Evolutionary conservation across 805 yeast species (phyloP).

Genomic region (Peterozyma xylosa): DNA sequence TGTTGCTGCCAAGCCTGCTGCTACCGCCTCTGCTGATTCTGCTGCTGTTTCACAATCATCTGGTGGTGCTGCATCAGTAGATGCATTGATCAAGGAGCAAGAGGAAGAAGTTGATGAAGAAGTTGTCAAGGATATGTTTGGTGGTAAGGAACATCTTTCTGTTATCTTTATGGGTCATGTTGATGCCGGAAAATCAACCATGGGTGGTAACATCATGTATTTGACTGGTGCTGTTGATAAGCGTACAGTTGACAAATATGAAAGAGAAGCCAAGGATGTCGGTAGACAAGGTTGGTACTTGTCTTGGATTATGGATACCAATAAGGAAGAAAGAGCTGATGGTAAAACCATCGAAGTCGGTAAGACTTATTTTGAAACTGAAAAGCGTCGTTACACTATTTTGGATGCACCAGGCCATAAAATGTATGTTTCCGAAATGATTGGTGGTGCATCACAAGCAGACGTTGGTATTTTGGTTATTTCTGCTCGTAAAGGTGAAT

Average conservation of each 20-base stretch:
- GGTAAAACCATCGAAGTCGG: constrained; percentile 99
- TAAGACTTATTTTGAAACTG: constrained; percentile 95
- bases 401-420: constrained; percentile 99
- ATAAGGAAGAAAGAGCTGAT: constrained; percentile 96
- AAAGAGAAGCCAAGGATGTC: constrained; percentile 97
- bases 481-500: constrained; percentile 98
- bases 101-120: constrained; percentile 82
- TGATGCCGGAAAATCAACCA: constrained; percentile 98
- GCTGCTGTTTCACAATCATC: constrained; percentile 12
- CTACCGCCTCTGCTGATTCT: constrained; percentile 8
- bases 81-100: constrained; percentile 54
- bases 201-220: constrained; percentile 95
- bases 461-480: constrained; percentile 97
- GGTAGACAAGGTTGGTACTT: constrained; percentile 99
- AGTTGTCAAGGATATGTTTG: constrained; percentile 86
- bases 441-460: constrained; percentile 99
- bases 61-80: constrained; percentile 29
- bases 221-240: constrained; percentile 97
- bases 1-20: constrained; percentile 12
- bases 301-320: constrained; percentile 99
- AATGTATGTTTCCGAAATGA: constrained; percentile 98
- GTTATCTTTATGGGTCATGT: constrained; percentile 99
- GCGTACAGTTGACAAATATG: constrained; percentile 97
- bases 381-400: constrained; percentile 94
- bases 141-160: constrained; percentile 95